Base-by-base conservation (phyloP, 192 early-diverging fungal genomes). In the Lunasporangiospora selenospora region DNA sequence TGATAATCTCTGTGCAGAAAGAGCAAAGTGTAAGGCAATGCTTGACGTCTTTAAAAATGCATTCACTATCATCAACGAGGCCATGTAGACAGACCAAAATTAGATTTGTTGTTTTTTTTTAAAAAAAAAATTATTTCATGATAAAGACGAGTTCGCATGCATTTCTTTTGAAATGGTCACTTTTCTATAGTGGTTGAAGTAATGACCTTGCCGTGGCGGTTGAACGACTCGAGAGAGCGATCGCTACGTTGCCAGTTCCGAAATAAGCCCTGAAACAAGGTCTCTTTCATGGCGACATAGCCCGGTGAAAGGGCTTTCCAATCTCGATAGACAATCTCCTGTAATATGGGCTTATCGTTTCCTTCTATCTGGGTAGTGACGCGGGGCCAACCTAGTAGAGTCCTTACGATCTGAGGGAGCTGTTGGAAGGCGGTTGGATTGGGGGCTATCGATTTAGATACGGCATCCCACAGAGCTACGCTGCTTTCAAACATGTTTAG, bases 1-100 rank as follows among this genome's bases (percentile, higher is more conserved):
- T 59, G 88, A 88, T 41, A 82, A 82, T 53, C 75, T 91, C 32
- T 79, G 86, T 46, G 80, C 83, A 8, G 89, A 91, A 78, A 83
- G 91, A 23, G 82, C 85, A 61, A 88, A 93, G 79, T 88, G 89
- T 61, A 85, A 88, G 36, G 83, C 84, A 2, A 85, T 91, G 86
- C 80, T 93, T 15, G 88, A 90, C 49, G 89, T 93, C 9, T 93
- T 88, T 75, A 87, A 85, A 62, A 85, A 88, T 63, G 89, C 91
- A 3, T 91, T 91, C 80, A 85, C 86, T 23, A 83, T 88, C 38
- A 81, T 88, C 37, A 84, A 83, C 50, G 81, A 82, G 36, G 81
- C 80, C 23, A 79, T 81, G 65, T 84, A 76, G 59, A 61, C 45
- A 23, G 43, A 19, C 23, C 8, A 19, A 54, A 27, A 10, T 38